These are phyloP conservation scores for Elsinoe ampelina DNA, from an alignment of 2,329 filamentous ascomycete species.

Conservation along the genomic window DNA sequence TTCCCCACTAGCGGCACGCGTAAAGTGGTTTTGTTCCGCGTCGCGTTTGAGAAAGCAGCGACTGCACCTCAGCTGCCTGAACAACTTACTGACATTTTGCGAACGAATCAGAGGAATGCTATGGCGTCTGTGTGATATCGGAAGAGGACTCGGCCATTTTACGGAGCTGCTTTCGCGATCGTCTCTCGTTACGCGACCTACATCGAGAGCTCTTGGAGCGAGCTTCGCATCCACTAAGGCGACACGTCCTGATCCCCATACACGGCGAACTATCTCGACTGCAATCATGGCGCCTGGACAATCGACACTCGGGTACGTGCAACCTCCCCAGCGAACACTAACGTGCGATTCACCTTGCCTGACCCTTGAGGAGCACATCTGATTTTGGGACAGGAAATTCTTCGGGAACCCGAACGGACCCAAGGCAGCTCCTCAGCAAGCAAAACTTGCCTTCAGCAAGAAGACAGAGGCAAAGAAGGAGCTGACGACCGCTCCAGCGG, in stretches of 20 bases:
- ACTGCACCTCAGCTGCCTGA: no score
- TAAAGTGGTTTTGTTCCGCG: no score
- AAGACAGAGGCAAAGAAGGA: conserved; percentile 21
- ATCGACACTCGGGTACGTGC: conserved; percentile 81
- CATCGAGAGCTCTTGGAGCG: neutral
- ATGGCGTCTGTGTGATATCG: no score
- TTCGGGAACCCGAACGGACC: conserved; percentile 59
- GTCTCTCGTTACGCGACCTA: no score
- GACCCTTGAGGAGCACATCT: conserved; percentile 15
- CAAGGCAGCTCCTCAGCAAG: conserved; percentile 58
- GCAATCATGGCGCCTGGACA: conserved; percentile 52
- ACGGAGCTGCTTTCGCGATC: no score
- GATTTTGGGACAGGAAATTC: conserved; percentile 58
- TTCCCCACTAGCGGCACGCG: no score
- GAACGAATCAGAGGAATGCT: no score
- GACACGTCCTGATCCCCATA: neutral
- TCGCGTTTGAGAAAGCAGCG: no score
- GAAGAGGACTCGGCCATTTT: no score
- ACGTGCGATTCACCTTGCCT: conserved; percentile 45
- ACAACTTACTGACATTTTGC: no score
- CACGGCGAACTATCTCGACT: neutral
- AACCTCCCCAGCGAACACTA: conserved; percentile 61
- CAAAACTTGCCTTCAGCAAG: conserved; percentile 63
- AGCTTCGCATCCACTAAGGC: neutral
- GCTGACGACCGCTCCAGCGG: conserved; percentile 17